These are phyloP conservation scores for Endotrypanum monterogeii DNA, from an alignment of 208 protist genomes.

Conservation along the genomic window DNA sequence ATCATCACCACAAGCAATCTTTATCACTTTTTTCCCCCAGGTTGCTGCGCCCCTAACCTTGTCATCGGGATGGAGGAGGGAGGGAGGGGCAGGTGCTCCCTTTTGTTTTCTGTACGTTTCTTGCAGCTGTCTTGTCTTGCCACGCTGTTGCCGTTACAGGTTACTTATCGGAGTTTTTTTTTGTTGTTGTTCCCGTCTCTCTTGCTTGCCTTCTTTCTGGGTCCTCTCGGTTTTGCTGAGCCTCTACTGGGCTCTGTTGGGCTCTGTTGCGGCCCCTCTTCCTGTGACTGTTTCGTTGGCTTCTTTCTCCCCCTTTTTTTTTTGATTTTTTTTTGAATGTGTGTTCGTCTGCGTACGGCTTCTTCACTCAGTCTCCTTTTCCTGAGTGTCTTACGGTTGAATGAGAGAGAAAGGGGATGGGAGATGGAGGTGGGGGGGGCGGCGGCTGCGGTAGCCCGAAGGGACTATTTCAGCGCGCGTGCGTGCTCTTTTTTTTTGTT, in stretches of 20 bases:
- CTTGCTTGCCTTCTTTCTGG: background rate
- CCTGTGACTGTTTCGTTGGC: background rate
- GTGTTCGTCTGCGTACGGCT: background rate
- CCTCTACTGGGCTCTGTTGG: conserved; percentile 16
- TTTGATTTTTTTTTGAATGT: conserved; percentile 14
- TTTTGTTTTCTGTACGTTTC: background rate
- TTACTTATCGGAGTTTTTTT: no score
- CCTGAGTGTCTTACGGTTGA: background rate
- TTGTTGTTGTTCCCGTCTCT: background rate
- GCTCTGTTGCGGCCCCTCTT: background rate
- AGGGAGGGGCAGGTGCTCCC: background rate
- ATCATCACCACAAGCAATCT: no score
- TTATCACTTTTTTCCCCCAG: no score
- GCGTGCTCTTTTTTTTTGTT: background rate
- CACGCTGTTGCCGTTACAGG: no score
- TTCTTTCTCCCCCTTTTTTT: no score
- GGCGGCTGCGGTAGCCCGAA: no score
- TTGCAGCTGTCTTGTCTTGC: no score
- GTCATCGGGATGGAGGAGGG: no score
- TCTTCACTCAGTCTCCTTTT: background rate
- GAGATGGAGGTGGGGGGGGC: background rate
- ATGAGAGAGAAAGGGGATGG: background rate
- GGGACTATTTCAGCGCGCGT: no score
- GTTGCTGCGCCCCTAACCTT: no score
- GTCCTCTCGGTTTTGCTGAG: background rate